Conservation (phyloP, 352 stramenopile species). For the Globisporangium splendens region DNA sequence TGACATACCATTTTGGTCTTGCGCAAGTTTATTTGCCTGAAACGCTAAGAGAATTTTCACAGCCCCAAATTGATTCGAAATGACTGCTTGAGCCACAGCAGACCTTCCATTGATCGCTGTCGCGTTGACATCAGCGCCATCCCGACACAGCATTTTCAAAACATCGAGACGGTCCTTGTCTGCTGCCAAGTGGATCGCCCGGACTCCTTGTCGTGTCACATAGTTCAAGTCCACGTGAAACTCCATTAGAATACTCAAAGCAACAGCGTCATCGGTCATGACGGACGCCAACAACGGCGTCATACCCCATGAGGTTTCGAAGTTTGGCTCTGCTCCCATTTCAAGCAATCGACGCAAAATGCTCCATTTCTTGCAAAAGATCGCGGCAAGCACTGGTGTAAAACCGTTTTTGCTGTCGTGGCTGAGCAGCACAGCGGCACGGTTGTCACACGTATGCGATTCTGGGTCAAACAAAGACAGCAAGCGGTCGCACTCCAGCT, state of each 20-base stretch:
- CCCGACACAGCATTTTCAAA: conserved; percentile 34
- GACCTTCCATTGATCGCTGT: conserved; percentile 26
- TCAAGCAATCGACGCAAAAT: conserved; percentile 46
- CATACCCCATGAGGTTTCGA: conserved; percentile 37
- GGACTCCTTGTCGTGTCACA: conserved; percentile 33
- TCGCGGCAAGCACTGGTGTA: conserved; percentile 45
- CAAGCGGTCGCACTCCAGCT: conserved; percentile 38
- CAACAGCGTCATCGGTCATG: conserved; percentile 43
- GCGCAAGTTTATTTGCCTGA: conserved; percentile 22
- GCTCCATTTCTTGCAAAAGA: conserved; percentile 30
- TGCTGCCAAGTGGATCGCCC: conserved; percentile 35
- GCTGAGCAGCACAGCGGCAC: conserved; percentile 22
- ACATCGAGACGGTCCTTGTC: conserved; percentile 44
- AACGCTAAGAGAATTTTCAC: conserved; percentile 40
- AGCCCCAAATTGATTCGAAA: conserved; percentile 34
- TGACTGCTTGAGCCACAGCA: conserved; percentile 45
- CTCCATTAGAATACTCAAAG: conserved; percentile 41
- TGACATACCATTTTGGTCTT: conserved; percentile 22
- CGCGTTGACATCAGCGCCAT: conserved; percentile 33
- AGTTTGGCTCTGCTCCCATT: conserved; percentile 37
- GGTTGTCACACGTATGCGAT: not conserved
- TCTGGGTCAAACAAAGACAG: conserved; percentile 32
- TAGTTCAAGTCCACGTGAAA: conserved; percentile 33
- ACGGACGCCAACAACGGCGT: conserved; percentile 50
- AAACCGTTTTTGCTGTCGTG: conserved; percentile 56